Evolutionary conservation across 306 rosid species (phyloP), one percentile per base, ranked within the genome.

Genomic region (Vicia faba): DNA sequence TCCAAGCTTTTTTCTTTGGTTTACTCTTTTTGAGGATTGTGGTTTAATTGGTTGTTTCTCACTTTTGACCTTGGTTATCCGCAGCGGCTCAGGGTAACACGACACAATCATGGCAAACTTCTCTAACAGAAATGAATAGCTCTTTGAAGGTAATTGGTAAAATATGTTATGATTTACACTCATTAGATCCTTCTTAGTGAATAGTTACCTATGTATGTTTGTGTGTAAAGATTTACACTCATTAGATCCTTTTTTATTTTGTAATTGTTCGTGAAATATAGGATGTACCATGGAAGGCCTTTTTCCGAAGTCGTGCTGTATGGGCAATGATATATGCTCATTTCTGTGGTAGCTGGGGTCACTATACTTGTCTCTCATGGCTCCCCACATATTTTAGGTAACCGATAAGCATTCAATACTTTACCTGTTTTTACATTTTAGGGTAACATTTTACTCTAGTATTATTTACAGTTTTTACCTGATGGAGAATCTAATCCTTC

Each of bases 341-440:
- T 75, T 93, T 93, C 76, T 93, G 99, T 58, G 99, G 99, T 70
- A 93, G 92, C 80, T 93, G 97, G 97, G 99, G 99, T 80, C 97
- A 90, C 84, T 93, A 90, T 50, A 90, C 91, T 29, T 93, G 97
- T 75, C 79, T 93, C 49, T 84, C 99, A 63, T 93, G 99, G 99
- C 88, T 93, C 64, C 99, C 99, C 54, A 88, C 97, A 48, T 93
- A 79, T 78, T 93, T 93, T 62, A 90, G 99, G 99, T 93, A 82
- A 69, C 20, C 25, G 45, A 18, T 61, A 67, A 53, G 51, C 66
- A 41, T 70, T 69, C 43, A 31, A 7, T 40, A 20, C 38, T 38
- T 46, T 46, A 8, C 46, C 15, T 64, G 18, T 76, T 40, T 69
- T 72, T 62, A 59, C 31, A 33, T 1, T 33, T 33, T 31, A 6